Conservation (phyloP, 208 protist species). For the Willaertia magna region DNA sequence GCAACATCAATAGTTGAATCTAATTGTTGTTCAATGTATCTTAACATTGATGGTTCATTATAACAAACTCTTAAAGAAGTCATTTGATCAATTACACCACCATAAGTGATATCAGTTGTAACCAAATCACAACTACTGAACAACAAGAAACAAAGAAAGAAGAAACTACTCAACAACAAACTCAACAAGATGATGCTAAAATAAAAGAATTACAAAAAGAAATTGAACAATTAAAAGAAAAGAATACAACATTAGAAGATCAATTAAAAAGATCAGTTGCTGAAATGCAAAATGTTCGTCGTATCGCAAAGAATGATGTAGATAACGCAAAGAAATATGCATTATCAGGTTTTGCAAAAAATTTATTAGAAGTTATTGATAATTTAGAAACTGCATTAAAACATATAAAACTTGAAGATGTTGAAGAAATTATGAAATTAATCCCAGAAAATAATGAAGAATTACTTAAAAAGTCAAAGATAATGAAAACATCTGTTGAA, state of each 20-base stretch:
- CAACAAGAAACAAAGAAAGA: conserved; percentile 38
- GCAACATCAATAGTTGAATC: too few species aligned
- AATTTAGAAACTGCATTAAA: conserved; percentile 64
- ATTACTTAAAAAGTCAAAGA: conserved; percentile 43
- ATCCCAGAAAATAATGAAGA: conserved; percentile 36
- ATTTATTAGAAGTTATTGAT: conserved; percentile 75
- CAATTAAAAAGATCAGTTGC: conserved; percentile 54
- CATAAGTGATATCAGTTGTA: too few species aligned
- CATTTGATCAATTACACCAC: too few species aligned
- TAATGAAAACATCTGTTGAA: conserved; percentile 62
- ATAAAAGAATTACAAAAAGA: background rate
- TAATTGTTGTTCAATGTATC: too few species aligned
- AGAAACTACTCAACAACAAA: conserved; percentile 61
- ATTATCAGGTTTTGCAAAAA: conserved; percentile 67
- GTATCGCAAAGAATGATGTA: conserved; percentile 66
- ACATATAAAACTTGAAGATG: conserved; percentile 33
- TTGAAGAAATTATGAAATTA: conserved; percentile 28
- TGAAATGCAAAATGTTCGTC: conserved; percentile 66
- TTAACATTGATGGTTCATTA: too few species aligned
- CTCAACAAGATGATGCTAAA: background rate
- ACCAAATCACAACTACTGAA: conserved; percentile 50
- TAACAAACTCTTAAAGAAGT: too few species aligned
- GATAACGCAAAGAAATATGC: conserved; percentile 68
- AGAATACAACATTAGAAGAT: background rate
- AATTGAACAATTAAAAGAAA: background rate